These are phyloP conservation scores for Kwoniella bestiolae DNA, from an alignment of 768 basidiomycete genomes.

Conservation along the genomic window DNA sequence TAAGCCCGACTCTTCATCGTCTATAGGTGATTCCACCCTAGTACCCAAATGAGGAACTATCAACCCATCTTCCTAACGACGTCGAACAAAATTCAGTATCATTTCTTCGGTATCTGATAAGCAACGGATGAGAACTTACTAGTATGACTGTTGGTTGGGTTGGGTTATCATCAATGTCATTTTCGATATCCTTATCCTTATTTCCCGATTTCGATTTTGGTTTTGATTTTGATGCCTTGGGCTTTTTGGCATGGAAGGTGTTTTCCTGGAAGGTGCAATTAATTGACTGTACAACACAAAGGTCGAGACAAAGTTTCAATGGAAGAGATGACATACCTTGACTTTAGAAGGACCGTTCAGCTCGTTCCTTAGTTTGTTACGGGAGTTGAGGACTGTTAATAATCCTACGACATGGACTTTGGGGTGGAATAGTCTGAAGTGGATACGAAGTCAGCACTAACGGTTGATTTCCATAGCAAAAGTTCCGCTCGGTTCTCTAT, in stretches of 20 bases:
- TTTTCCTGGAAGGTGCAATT: not conserved
- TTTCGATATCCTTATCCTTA: not conserved
- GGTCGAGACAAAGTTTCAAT: not conserved
- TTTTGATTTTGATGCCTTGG: not conserved
- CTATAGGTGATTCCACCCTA: not conserved
- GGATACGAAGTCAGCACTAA: no score
- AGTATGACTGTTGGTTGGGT: not conserved
- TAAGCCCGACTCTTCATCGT: no score
- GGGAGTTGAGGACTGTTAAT: slow-evolving; percentile 19
- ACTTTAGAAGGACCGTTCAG: not conserved
- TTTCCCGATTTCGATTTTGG: not conserved
- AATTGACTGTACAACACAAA: not conserved
- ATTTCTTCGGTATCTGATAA: not conserved
- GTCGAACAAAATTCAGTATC: not conserved
- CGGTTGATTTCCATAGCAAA: no score
- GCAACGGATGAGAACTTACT: not conserved
- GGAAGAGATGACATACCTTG: not conserved
- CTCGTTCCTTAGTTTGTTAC: slow-evolving; percentile 2
- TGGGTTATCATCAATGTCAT: not conserved
- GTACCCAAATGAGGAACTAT: not conserved
- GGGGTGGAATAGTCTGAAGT: slow-evolving; percentile 18
- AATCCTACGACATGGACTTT: slow-evolving; percentile 24
- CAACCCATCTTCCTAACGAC: not conserved
- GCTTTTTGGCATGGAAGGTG: not conserved
- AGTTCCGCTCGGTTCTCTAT: no score